Conservation (phyloP, 2,329 filamentous ascomycete genomes). For the Diaporthe vexans region DNA sequence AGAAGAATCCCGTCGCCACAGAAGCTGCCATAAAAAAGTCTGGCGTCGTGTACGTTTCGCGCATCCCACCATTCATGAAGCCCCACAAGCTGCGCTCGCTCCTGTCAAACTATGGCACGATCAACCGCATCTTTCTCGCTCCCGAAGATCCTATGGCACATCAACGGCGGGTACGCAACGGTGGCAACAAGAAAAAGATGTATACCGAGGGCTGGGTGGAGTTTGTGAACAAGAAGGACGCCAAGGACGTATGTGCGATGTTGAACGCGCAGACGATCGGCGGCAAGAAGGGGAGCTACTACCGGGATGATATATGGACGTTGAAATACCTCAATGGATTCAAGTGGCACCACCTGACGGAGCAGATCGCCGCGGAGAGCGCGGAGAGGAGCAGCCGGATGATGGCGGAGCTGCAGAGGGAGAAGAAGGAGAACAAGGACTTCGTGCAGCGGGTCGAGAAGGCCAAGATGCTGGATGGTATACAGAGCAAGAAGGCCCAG, state of each 20-base stretch:
- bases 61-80: slow-evolving; percentile 91
- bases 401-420: slow-evolving; percentile 82
- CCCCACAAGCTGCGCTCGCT: slow-evolving; percentile 82
- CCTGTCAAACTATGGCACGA: slow-evolving; percentile 79
- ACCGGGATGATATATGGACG: slow-evolving; percentile 90
- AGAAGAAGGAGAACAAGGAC: slow-evolving; percentile 83
- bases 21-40: slow-evolving; percentile 78
- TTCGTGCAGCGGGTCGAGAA: slow-evolving; percentile 85
- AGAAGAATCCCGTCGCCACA: slow-evolving; percentile 77
- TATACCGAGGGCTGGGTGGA: slow-evolving; percentile 91
- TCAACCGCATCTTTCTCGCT: slow-evolving; percentile 84
- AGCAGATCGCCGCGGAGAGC: slow-evolving; percentile 86
- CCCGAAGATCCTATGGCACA: slow-evolving; percentile 80
- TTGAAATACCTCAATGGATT: slow-evolving; percentile 85
- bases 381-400: slow-evolving; percentile 82
- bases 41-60: slow-evolving; percentile 86
- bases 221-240: slow-evolving; percentile 81
- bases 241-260: slow-evolving; percentile 81
- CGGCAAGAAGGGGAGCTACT: slow-evolving; percentile 86
- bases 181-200: slow-evolving; percentile 87
- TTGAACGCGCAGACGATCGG: slow-evolving; percentile 85
- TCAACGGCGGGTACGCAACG: slow-evolving; percentile 75
- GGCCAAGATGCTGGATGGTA: slow-evolving; percentile 83
- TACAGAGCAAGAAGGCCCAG: slow-evolving; percentile 71
- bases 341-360: slow-evolving; percentile 83